Evolutionary conservation across 495 filamentous ascomycete genomes (phyloP), one percentile per base, ranked within the genome.

Genomic region (Neurospora hispaniola): DNA sequence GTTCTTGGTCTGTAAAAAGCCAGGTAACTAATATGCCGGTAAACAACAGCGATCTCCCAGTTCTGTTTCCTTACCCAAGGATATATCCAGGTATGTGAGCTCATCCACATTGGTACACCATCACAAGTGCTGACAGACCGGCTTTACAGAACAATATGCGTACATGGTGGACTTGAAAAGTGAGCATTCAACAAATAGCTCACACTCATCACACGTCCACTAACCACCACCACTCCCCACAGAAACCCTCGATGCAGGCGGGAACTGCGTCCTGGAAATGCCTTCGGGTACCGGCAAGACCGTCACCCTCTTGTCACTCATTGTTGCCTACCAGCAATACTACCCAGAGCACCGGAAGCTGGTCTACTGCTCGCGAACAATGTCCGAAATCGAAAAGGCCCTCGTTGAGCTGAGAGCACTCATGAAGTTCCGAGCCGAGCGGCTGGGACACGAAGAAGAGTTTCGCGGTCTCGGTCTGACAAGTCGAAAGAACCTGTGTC

Each of bases 271-370:
- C n/a, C 84, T 99, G 78, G 96, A 99, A 83, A 99, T 99, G 96
- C 96, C 96, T 85, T 99, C 96, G 71, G 96, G 96, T n/a, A 99
- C 96, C 39, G 96, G 96, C 69, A 99, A 99, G 85, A 99, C 96
- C 0, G 92, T 99, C 27, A 97, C 96, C 3, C 86, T 99, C 0
- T 86, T 99, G 35, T 97, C 96, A 0, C 86, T 99, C 75, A 99
- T 99, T 75, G 90, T 99, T 69, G 94, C 96, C 69, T 98, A 98
- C 77, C 96, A 98, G 80, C 90, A 93, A 79, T 90, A 94, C 78
- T 94, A 93, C 73, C 91, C 93, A 5, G 93, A 96, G 79, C 92
- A 95, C 74, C 85, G 96, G 46, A 98, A 98, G 81, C 88, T 99
- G 70, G 98, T 99, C 43, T 99, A 99, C 82, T 99, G 96, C 84